These are phyloP conservation scores for Liriodendron chinense DNA, from an alignment of 164 flowering plant genomes.

Conservation along the genomic window DNA sequence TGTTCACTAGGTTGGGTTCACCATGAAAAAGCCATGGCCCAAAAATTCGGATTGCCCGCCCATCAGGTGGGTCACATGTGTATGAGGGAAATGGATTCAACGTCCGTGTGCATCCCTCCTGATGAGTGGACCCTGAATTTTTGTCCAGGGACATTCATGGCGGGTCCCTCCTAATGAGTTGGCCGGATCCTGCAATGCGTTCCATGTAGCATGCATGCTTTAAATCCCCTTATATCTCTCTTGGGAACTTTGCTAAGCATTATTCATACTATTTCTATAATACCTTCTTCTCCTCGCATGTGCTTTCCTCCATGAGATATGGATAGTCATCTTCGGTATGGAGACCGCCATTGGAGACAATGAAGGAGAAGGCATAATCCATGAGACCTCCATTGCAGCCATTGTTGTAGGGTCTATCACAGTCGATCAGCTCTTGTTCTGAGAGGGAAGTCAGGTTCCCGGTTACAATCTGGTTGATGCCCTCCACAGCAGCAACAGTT, in stretches of 20 bases:
- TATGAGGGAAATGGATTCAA: too few relatives aligned
- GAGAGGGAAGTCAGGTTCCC: conserved; percentile 70
- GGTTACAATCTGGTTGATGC: conserved; percentile 77
- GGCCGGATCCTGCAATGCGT: background rate
- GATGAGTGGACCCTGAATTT: too few relatives aligned
- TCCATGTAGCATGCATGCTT: background rate
- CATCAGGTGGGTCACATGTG: too few relatives aligned
- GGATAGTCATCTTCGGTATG: conserved; percentile 72
- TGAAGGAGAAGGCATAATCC: conserved; percentile 69
- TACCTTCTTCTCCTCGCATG: conserved; percentile 57
- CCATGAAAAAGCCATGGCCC: too few relatives aligned
- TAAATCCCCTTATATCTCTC: background rate
- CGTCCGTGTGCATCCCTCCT: too few relatives aligned
- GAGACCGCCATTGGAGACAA: conserved; percentile 56
- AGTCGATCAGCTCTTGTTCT: conserved; percentile 82
- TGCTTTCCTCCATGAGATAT: conserved; percentile 64
- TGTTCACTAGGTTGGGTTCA: too few relatives aligned
- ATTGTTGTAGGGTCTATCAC: conserved; percentile 57
- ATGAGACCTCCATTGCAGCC: conserved; percentile 85
- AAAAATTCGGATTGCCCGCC: too few relatives aligned
- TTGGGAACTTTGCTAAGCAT: background rate
- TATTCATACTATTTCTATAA: too few relatives aligned
- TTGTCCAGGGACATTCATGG: background rate
- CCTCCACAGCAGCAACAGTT: conserved; percentile 85
- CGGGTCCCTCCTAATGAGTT: background rate